Conservation (phyloP, 257 asterid species). For the Ajuga chamaepitys region DNA sequence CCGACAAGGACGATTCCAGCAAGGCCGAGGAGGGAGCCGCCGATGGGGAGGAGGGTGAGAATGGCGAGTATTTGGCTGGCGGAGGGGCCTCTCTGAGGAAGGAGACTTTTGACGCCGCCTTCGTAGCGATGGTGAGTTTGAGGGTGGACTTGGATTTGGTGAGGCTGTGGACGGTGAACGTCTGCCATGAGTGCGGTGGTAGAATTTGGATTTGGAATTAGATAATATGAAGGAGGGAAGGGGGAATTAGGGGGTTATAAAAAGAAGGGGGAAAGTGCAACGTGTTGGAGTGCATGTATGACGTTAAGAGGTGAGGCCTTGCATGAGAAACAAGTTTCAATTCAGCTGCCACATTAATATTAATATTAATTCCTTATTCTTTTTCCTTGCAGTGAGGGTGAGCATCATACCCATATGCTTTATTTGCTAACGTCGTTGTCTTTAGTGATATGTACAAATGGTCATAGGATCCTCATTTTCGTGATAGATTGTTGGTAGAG, state of each 20-base stretch:
- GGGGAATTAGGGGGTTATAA: slow-evolving; percentile 4
- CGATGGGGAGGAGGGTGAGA: slow-evolving; percentile 57
- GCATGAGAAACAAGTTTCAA: slow-evolving; percentile 68
- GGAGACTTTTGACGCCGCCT: slow-evolving; percentile 30
- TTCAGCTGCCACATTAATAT: slow-evolving; percentile 21
- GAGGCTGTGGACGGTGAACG: slow-evolving; percentile 41
- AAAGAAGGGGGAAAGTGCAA: slow-evolving; percentile 33
- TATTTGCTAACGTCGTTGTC: not conserved
- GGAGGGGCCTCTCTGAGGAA: slow-evolving; percentile 51
- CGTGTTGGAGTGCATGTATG: slow-evolving; percentile 47
- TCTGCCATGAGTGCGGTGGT: slow-evolving; percentile 28
- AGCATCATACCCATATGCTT: too few species aligned
- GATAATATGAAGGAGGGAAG: too few species aligned
- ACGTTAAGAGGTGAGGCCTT: slow-evolving; percentile 29
- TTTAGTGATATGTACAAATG: too few species aligned
- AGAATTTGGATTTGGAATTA: too few species aligned
- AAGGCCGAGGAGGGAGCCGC: slow-evolving; percentile 54
- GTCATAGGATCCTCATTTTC: too few species aligned
- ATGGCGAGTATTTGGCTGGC: slow-evolving; percentile 52
- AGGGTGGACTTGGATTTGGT: slow-evolving; percentile 47
- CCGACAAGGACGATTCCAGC: slow-evolving; percentile 59
- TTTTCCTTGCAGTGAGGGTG: too few species aligned
- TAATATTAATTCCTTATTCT: not conserved
- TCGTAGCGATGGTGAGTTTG: slow-evolving; percentile 32
- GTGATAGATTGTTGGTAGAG: too few species aligned